Evolutionary conservation across 2,329 filamentous ascomycete genomes (phyloP), one percentile per base, ranked within the genome.

Genomic region (Penicillium sp.): DNA sequence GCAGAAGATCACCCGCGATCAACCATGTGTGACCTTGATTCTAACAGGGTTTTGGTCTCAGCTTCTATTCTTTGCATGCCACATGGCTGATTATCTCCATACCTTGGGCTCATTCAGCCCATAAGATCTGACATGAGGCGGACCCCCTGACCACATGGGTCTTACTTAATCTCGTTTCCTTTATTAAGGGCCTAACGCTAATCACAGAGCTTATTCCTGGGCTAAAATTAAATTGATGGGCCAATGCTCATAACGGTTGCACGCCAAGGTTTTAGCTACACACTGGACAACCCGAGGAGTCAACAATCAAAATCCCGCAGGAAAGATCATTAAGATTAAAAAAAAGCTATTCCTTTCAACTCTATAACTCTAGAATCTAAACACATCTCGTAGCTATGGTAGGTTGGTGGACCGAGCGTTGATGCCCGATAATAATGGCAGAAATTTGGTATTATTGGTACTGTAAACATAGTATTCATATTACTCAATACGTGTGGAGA

Each of bases 1-100:
- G 53, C 54, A 33, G 60, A 39, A 56, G 60, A 63, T 61, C 60
- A 61, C 43, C 58, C 58, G 60, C 27, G 49, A 29, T 33, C 42
- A 35, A 47, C 14, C 29, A 55, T 33, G 21, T 46, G 52, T 52
- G 26, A 52, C 26, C 7, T 31, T 19, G 29, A 7, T 31, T 14
- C 19, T 47, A 31, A 46, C 10, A 10, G 8, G 3, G 7, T n/a
- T 19, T 16, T 22, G 11, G 31, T 21, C n/a, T 39, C 35, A 39
- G 16, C 7, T 39, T 39, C 19, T 19, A 37, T 4, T 31, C 14
- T 33, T 10, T 39, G n/a, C 35, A 39, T 39, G 2, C 35, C 39
- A 13, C 10, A 42, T 22, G n/a, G 19, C 19, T 42, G 37, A 21
- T 42, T 42, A 8, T 42, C 39, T 42, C 3, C 11, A 19, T 35